Conservation (phyloP, 108 stramenopile species). For the Craspedostauros australis region DNA sequence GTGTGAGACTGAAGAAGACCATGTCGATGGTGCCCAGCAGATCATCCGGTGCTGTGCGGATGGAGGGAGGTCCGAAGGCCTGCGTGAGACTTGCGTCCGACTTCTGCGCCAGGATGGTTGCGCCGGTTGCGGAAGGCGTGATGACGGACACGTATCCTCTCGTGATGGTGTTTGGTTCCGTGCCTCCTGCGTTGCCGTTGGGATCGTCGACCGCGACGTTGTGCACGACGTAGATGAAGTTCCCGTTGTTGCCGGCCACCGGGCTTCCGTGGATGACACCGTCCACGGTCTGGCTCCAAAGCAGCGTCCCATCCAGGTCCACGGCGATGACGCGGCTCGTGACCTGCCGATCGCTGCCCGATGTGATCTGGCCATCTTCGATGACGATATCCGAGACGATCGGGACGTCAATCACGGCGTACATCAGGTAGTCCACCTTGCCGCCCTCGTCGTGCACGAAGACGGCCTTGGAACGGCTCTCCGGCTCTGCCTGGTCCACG, state of each 20-base stretch:
- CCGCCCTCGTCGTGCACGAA: neutral
- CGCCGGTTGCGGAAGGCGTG: neutral
- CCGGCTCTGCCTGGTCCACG: constrained; percentile 2
- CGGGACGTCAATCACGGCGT: constrained; percentile 29
- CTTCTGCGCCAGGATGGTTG: constrained; percentile 8
- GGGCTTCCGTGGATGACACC: constrained; percentile 29
- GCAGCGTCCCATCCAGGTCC: constrained; percentile 21
- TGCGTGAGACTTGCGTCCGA: neutral
- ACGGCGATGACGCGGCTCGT: constrained; percentile 34
- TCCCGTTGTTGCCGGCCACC: constrained; percentile 15
- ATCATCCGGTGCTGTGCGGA: neutral
- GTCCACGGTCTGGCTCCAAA: constrained; percentile 18
- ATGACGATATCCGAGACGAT: neutral
- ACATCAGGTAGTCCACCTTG: constrained; percentile 12
- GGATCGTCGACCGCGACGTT: constrained; percentile 6
- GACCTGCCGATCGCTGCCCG: neutral
- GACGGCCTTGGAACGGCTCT: constrained; percentile 20
- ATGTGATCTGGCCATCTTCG: neutral
- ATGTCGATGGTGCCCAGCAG: too few relatives aligned
- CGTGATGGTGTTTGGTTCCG: too few relatives aligned
- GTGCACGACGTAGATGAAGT: constrained; percentile 22
- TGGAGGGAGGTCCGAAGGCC: constrained; percentile 18
- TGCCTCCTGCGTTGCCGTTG: neutral
- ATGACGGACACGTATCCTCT: constrained; percentile 16
- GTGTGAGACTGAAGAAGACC: too few relatives aligned